Percentiles rank a stretch among this genome's conserved stretches.
phyloP scores from a whole-genome alignment of 306 rosid genomes.

The Quercus agrifolia region DNA sequence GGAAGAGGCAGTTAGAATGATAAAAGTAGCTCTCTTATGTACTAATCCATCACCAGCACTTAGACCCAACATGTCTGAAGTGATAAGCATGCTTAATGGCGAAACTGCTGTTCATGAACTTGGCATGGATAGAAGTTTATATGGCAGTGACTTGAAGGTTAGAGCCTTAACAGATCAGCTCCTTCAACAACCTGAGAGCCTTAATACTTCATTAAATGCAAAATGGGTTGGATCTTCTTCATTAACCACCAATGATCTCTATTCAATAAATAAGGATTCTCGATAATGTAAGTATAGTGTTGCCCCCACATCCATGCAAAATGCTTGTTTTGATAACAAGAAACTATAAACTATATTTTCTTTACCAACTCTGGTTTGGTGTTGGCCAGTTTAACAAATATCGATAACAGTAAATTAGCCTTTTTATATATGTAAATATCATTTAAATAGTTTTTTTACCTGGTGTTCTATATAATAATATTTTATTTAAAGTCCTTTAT shows the following conservation, averaged over 20 bases:
- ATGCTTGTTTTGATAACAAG: not conserved
- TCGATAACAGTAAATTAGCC: no score
- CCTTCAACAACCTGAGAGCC: not conserved
- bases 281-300: no score
- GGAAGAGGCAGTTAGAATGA: slow-evolving; percentile 39
- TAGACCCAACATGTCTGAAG: slow-evolving; percentile 63
- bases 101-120: slow-evolving; percentile 33
- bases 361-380: no score
- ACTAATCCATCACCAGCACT: slow-evolving; percentile 37
- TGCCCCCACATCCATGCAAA: not conserved
- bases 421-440: no score
- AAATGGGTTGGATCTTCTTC: slow-evolving; percentile 8
- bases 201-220: not conserved
- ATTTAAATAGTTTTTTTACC: no score
- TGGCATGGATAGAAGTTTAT: slow-evolving; percentile 17
- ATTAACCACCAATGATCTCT: not conserved
- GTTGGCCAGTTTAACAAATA: no score
- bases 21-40: slow-evolving; percentile 57
- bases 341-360: no score
- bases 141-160: slow-evolving; percentile 38
- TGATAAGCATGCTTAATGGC: slow-evolving; percentile 62
- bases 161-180: slow-evolving; percentile 30
- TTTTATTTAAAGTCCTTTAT: no score
- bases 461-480: no score
- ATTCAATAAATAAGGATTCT: not conserved